These are phyloP conservation scores for Talaromyces sp. DNA, from an alignment of 2,329 filamentous ascomycete genomes.

Conservation along the genomic window DNA sequence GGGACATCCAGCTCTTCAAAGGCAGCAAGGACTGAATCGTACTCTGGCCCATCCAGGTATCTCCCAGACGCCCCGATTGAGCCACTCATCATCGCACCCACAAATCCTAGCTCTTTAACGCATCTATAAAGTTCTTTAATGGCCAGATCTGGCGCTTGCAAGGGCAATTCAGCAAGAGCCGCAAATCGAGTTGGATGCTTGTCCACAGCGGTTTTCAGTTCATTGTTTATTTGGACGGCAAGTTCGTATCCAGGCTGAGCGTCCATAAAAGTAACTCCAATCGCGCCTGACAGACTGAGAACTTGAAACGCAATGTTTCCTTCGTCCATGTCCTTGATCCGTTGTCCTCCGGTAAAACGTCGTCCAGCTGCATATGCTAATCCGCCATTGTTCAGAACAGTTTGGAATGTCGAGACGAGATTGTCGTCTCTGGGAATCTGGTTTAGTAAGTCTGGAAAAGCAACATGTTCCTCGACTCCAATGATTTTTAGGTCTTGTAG, in stretches of 20 bases:
- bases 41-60: not conserved
- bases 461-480: not conserved
- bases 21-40: not conserved
- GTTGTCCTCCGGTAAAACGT: not conserved
- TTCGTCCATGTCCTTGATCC: not conserved
- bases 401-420: not conserved
- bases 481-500: not conserved
- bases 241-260: not conserved
- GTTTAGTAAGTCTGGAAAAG: not conserved
- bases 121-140: not conserved
- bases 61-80: not conserved
- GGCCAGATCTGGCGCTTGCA: not conserved
- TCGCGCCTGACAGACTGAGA: not conserved
- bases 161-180: not conserved
- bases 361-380: not conserved
- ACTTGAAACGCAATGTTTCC: not conserved
- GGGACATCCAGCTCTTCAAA: not conserved
- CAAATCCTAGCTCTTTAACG: not conserved
- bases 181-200: not conserved
- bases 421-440: not conserved
- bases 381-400: not conserved
- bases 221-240: not conserved
- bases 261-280: not conserved
- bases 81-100: not conserved
- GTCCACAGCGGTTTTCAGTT: not conserved